Conservation (phyloP, 768 basidiomycete species). For the Termitomyces sp. region DNA sequence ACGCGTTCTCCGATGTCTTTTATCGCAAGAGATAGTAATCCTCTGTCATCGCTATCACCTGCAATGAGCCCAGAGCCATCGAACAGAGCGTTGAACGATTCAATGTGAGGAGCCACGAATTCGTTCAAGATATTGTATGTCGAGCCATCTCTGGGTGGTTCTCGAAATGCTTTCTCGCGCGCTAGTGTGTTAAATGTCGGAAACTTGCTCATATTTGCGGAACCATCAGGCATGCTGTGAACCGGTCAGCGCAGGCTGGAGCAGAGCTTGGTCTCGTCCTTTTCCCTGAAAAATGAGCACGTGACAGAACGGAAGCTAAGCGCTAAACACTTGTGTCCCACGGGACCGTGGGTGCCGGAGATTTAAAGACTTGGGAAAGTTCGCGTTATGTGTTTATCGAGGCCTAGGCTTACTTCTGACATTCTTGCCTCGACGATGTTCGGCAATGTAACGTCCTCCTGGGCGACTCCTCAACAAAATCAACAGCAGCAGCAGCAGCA, state of each 20-base stretch:
- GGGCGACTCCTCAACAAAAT: constrained; percentile 63
- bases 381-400: constrained; percentile 10
- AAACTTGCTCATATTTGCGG: constrained; percentile 28
- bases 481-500: constrained; percentile 53
- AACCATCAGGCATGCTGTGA: constrained; percentile 47
- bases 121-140: constrained; percentile 83
- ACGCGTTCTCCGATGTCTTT: constrained; percentile 87
- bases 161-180: constrained; percentile 72
- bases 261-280: not conserved
- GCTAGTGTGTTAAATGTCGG: constrained; percentile 78
- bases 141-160: constrained; percentile 63
- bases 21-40: constrained; percentile 71
- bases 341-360: constrained; percentile 27
- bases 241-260: not conserved
- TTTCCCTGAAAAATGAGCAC: constrained; percentile 26
- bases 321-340: not conserved
- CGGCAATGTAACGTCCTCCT: constrained; percentile 52
- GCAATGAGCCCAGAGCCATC: constrained; percentile 81
- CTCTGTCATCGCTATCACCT: constrained; percentile 72
- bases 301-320: constrained; percentile 17
- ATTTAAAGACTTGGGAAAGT: constrained; percentile 24
- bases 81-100: constrained; percentile 95
- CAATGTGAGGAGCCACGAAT: constrained; percentile 89
- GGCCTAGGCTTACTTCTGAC: not conserved
- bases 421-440: constrained; percentile 46